phyloP scores from a whole-genome alignment of 768 basidiomycete species.

The Boletus rex-veris region DNA sequence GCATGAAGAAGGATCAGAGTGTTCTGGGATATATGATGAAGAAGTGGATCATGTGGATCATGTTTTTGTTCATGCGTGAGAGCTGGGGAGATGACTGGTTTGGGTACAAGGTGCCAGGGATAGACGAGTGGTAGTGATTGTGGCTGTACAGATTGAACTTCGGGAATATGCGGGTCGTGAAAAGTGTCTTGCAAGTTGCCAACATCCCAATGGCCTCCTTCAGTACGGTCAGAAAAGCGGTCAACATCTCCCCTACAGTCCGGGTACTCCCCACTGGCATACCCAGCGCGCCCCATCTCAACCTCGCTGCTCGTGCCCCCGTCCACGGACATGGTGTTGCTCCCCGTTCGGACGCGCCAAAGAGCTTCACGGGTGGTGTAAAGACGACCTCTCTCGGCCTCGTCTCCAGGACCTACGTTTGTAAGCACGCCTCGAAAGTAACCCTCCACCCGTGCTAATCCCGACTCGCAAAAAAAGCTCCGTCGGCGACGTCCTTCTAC shows the following conservation, averaged over 20 bases:
- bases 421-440: conserved; percentile 42
- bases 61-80: conserved; percentile 21
- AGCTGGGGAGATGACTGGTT: conserved; percentile 31
- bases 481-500: conserved; percentile 50
- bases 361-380: conserved; percentile 58
- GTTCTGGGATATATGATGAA: conserved; percentile 16
- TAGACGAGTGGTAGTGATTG: conserved; percentile 22
- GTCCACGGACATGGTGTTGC: conserved; percentile 51
- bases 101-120: conserved; percentile 29
- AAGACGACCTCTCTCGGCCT: conserved; percentile 50
- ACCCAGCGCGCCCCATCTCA: conserved; percentile 72
- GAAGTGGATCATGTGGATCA: conserved; percentile 27
- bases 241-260: conserved; percentile 79
- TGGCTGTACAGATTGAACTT: conserved; percentile 36
- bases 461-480: conserved; percentile 32
- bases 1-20: conserved; percentile 20
- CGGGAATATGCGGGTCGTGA: conserved; percentile 35
- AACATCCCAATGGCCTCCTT: conserved; percentile 54
- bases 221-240: conserved; percentile 75
- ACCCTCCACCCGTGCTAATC: conserved; percentile 14
- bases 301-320: conserved; percentile 65
- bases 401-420: conserved; percentile 59
- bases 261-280: conserved; percentile 77
- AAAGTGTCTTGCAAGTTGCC: neutral
- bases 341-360: conserved; percentile 59